Base-by-base conservation (phyloP, 1,284 basidiomycete genomes). In the Cutaneotrichosporon dermatis region DNA sequence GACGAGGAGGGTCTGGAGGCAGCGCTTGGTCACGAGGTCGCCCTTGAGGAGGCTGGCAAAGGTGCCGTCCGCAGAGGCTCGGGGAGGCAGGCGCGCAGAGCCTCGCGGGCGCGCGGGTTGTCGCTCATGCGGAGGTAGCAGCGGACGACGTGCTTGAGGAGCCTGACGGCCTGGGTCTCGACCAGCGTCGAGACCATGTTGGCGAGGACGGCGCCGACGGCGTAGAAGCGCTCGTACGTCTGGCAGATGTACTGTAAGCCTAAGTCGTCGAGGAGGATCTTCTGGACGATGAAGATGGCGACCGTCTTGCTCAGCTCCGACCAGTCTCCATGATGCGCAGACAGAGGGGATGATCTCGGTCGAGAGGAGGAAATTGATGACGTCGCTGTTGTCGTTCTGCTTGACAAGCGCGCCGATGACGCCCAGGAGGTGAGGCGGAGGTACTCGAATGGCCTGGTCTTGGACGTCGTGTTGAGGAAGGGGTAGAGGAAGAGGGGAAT, bases 271-370 rank as follows among this genome's bases (percentile, higher is more conserved):
- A 99, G 83, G 16, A 99, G 83, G 68, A 99, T 99, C 82, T 99
- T 99, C 79, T 99, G 96, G 3, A 99, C 96, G 72, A 99, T 99
- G 79, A 99, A 99, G 73, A 99, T 99, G 51, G 96, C 96, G 49
- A 99, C 96, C 0, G 96, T 99, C 80, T 99, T 99, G 65, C 89
- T 92, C n/a, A 99, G 85, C 72, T 99, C 96, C 6, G 93, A 96
- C 96, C 96, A 1, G 96, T 99, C 80, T 99, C 96, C 96, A 99
- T 99, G 79, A 99, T 99, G 55, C 96, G 88, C 54, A 99, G 85
- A 76, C 96, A 99, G 60, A 99, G 88, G 33, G 96, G 73, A 99
- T 99, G 77, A 99, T 99, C 81, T 99, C 96, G 54, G 96, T 99
- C 9, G 95, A 98, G 43, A 99, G 85, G 51, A 99, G 84, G 81